These are phyloP conservation scores for Anthracocystis setariae DNA, from an alignment of 1,284 basidiomycete genomes.

Conservation along the genomic window DNA sequence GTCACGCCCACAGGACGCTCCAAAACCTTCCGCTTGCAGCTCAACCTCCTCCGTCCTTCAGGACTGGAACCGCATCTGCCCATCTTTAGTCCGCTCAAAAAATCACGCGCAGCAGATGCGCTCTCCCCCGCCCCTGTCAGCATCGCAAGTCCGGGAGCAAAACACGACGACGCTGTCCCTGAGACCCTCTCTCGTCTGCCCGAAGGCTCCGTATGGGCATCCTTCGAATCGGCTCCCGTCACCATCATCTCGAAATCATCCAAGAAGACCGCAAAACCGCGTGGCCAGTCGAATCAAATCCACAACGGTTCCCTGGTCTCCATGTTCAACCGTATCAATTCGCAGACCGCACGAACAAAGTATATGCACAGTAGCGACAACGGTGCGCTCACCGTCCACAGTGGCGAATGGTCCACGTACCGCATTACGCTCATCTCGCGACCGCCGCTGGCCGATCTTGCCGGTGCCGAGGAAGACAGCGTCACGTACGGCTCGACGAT, in stretches of 20 bases:
- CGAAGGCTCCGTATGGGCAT: constrained; percentile 74
- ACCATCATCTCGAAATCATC: constrained; percentile 96
- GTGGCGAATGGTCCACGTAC: constrained; percentile 90
- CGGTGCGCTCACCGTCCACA: constrained; percentile 83
- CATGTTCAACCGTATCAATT: constrained; percentile 94
- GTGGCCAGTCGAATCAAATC: constrained; percentile 90
- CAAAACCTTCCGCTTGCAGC: constrained; percentile 85
- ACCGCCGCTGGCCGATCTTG: constrained; percentile 54
- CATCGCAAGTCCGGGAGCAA: constrained; percentile 18
- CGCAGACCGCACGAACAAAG: constrained; percentile 94
- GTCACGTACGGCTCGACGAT: constrained; percentile 92
- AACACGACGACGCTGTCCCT: constrained; percentile 13
- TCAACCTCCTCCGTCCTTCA: constrained; percentile 68
- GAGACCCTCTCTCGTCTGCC: constrained; percentile 40
- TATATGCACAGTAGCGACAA: constrained; percentile 78
- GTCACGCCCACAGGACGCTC: constrained; percentile 87
- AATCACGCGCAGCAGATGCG: constrained; percentile 28
- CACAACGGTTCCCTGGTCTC: constrained; percentile 88
- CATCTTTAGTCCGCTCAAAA: constrained; percentile 47
- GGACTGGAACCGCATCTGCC: constrained; percentile 41
- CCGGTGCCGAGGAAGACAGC: constrained; percentile 50
- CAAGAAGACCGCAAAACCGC: constrained; percentile 94
- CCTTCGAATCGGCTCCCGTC: constrained; percentile 88
- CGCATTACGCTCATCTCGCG: constrained; percentile 75
- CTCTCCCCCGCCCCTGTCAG: constrained; percentile 29